Conservation (phyloP, 495 filamentous ascomycete species). For the Darksidea phi region DNA sequence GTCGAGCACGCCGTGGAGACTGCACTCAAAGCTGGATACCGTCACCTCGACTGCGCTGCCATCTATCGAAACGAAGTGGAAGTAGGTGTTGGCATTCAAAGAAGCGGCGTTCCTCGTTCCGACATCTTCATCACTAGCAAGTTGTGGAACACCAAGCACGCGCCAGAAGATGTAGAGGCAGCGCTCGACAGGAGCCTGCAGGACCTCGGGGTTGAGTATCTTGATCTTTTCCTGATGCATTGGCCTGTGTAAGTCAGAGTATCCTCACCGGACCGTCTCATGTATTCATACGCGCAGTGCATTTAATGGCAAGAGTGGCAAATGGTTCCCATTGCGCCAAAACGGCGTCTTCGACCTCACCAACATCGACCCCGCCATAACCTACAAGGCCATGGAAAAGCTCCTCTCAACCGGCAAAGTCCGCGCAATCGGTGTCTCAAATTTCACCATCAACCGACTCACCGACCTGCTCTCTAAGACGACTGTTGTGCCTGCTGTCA, state of each 20-base stretch:
- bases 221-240: slow-evolving; percentile 25
- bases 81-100: slow-evolving; percentile 12
- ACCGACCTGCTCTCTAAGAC: slow-evolving; percentile 13
- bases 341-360: slow-evolving; percentile 11
- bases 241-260: slow-evolving; percentile 9
- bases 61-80: slow-evolving; percentile 28
- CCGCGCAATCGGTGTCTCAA: slow-evolving; percentile 21
- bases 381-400: too few relatives aligned
- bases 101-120: slow-evolving; percentile 8
- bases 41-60: slow-evolving; percentile 25
- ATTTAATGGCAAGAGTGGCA: slow-evolving; percentile 6
- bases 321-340: background rate
- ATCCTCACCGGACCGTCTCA: slow-evolving; percentile 1
- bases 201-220: slow-evolving; percentile 15
- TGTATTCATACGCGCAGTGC: background rate
- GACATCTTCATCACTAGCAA: slow-evolving; percentile 25
- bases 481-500: slow-evolving; percentile 15
- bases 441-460: slow-evolving; percentile 14
- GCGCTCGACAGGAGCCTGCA: background rate
- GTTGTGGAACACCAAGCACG: slow-evolving; percentile 21
- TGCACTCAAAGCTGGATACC: slow-evolving; percentile 21
- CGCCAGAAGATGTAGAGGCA: slow-evolving; percentile 5
- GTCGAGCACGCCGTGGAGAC: slow-evolving; percentile 12
- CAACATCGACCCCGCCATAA: slow-evolving; percentile 15
- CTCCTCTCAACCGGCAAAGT: slow-evolving; percentile 8